phyloP scores from a whole-genome alignment of 2,329 filamentous ascomycete species.

The Neopestalotiopsis clavispora region DNA sequence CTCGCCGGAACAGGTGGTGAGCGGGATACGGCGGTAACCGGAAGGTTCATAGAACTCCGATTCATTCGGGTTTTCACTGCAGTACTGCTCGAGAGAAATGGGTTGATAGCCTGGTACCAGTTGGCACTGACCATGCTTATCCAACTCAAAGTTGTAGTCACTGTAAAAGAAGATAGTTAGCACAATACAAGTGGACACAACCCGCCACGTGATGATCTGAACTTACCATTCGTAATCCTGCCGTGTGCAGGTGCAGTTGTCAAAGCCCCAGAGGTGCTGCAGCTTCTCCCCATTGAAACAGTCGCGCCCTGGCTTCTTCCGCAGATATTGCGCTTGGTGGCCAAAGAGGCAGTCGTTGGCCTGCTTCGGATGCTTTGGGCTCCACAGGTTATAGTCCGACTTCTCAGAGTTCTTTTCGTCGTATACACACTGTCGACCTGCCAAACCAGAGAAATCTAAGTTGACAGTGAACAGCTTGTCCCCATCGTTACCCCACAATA shows the following conservation, averaged over 20 bases:
- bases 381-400: constrained; percentile 85
- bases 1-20: constrained; percentile 80
- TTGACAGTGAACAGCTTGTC: constrained; percentile 75
- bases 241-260: constrained; percentile 83
- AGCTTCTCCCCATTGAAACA: constrained; percentile 85
- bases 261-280: constrained; percentile 71
- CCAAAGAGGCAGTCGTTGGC: constrained; percentile 88
- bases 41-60: constrained; percentile 83
- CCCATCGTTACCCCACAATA: constrained; percentile 78
- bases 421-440: constrained; percentile 73
- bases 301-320: constrained; percentile 78
- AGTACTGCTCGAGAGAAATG: constrained; percentile 54
- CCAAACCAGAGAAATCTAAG: constrained; percentile 84
- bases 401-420: constrained; percentile 60
- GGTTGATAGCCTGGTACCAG: constrained; percentile 77
- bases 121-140: constrained; percentile 75
- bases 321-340: constrained; percentile 85
- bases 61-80: constrained; percentile 66
- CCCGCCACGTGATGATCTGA: neutral
- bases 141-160: constrained; percentile 91
- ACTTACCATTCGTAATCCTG: constrained; percentile 91
- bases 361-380: constrained; percentile 80
- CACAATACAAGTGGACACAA: neutral
- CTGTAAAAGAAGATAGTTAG: constrained; percentile 49
- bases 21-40: constrained; percentile 86